Evolutionary conservation across 2,329 filamentous ascomycete genomes (phyloP).

Genomic region (Colletotrichum musae): DNA sequence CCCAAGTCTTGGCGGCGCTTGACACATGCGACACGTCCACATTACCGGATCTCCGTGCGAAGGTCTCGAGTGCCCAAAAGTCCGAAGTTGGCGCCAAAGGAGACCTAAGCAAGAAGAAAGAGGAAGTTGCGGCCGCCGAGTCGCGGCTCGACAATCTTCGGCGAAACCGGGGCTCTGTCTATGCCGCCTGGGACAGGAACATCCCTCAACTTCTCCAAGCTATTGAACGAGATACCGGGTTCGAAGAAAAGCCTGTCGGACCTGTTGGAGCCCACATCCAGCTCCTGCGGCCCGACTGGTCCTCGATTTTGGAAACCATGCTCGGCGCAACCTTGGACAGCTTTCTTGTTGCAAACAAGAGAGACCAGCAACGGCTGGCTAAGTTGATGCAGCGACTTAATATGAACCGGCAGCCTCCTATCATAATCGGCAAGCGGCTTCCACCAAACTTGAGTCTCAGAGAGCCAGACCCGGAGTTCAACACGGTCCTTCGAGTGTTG

Average conservation of each 20-base stretch:
- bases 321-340: constrained; percentile 79
- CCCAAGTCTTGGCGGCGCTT: constrained; percentile 38
- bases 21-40: constrained; percentile 1
- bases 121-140: constrained; percentile 42
- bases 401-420: constrained; percentile 61
- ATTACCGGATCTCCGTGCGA: constrained; percentile 12
- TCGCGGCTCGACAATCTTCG: constrained; percentile 28
- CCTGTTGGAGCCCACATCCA: constrained; percentile 86
- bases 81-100: constrained; percentile 9
- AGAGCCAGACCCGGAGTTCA: constrained; percentile 80
- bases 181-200: constrained; percentile 74
- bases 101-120: constrained; percentile 33
- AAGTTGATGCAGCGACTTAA: constrained; percentile 73
- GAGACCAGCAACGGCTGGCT: constrained; percentile 80
- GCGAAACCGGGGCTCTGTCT: constrained; percentile 62
- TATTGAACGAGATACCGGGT: constrained; percentile 80
- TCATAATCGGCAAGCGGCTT: constrained; percentile 74
- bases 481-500: constrained; percentile 85
- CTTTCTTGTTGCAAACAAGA: constrained; percentile 85
- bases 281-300: constrained; percentile 86
- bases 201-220: constrained; percentile 75
- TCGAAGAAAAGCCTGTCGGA: constrained; percentile 81
- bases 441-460: constrained; percentile 72
- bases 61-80: constrained; percentile 15
- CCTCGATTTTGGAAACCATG: constrained; percentile 82